Conservation (phyloP, 2,329 filamentous ascomycete species). For the Aulographum hederae region DNA sequence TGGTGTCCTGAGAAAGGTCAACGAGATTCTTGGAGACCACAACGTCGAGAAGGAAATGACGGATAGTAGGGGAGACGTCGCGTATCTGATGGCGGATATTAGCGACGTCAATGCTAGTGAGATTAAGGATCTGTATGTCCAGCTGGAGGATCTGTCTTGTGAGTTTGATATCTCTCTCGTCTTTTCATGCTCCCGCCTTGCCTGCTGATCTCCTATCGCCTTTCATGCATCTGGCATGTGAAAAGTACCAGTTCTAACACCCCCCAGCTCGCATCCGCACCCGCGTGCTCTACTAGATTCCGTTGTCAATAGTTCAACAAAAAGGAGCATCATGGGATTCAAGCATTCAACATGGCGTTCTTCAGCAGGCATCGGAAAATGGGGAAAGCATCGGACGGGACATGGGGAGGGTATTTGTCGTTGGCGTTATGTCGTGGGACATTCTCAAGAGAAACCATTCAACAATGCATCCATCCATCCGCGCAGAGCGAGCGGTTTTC, state of each 20-base stretch:
- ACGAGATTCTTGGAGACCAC: conserved; percentile 84
- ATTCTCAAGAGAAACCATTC: no score
- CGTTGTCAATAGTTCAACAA: background rate
- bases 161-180: no score
- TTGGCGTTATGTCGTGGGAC: no score
- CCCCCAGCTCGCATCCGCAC: conserved; percentile 23
- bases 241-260: conserved; percentile 5
- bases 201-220: no score
- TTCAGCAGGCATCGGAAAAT: background rate
- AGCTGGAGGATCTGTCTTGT: conserved; percentile 66
- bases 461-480: no score
- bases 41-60: conserved; percentile 99
- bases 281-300: conserved; percentile 25
- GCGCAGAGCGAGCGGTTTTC: no score
- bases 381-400: no score
- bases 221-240: background rate
- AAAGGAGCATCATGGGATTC: conserved; percentile 2
- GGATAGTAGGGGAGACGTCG: conserved; percentile 83
- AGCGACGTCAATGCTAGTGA: conserved; percentile 65
- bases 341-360: conserved; percentile 21
- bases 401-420: no score
- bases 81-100: conserved; percentile 96
- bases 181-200: no score
- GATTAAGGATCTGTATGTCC: conserved; percentile 72
- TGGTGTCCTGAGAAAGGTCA: conserved; percentile 78